Conservation (phyloP, 2,329 filamentous ascomycete species). For the Thielaviopsis musarum region DNA sequence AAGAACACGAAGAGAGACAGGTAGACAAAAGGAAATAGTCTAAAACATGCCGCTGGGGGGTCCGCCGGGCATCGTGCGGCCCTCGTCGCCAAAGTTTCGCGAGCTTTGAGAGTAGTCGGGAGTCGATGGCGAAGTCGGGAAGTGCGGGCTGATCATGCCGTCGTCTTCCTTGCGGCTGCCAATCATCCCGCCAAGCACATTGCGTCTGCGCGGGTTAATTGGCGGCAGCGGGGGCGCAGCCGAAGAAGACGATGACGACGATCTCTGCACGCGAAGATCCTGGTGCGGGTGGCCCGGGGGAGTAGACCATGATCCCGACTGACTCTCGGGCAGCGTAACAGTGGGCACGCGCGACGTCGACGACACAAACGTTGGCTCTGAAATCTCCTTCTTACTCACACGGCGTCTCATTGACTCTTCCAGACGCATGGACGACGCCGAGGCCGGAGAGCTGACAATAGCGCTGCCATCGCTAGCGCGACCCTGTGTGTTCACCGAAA, state of each 20-base stretch:
- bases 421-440: conserved; percentile 16
- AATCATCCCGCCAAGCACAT: conserved; percentile 21
- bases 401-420: conserved; percentile 25
- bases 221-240: conserved; percentile 37
- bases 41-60: conserved; percentile 9
- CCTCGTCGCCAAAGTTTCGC: background rate
- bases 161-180: conserved; percentile 7
- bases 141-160: conserved; percentile 2
- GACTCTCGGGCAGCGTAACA: conserved; percentile 22
- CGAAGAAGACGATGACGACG: conserved; percentile 19
- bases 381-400: conserved; percentile 31
- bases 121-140: conserved; percentile 7
- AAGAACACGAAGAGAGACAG: background rate
- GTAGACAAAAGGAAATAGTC: background rate
- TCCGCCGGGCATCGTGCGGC: conserved; percentile 6
- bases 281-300: conserved; percentile 21
- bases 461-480: conserved; percentile 14
- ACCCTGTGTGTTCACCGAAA: background rate
- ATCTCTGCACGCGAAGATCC: conserved; percentile 20
- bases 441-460: background rate
- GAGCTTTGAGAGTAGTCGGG: background rate
- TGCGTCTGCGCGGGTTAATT: conserved; percentile 40
- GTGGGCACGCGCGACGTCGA: conserved; percentile 29
- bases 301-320: conserved; percentile 19
- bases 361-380: conserved; percentile 32